phyloP scores from a whole-genome alignment of 148 eudicot species.

The Amaranthus palmeri region DNA sequence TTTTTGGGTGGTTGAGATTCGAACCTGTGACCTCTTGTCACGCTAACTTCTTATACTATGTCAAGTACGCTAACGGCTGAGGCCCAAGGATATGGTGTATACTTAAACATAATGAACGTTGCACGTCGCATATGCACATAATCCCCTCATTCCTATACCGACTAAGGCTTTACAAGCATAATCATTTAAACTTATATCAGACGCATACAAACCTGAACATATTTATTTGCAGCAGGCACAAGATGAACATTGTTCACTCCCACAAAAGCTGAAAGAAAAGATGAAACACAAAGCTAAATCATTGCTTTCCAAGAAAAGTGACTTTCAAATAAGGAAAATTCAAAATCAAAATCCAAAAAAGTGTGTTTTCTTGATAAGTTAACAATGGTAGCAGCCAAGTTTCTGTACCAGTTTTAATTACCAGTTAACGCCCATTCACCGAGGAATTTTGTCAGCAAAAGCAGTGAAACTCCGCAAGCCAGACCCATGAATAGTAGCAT shows the following conservation, averaged over 20 bases:
- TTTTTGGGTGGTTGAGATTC: too few relatives aligned
- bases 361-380: not conserved
- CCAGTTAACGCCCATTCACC: constrained; percentile 77
- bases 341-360: constrained; percentile 9
- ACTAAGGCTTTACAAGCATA: not conserved
- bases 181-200: not conserved
- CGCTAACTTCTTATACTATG: too few relatives aligned
- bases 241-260: constrained; percentile 69
- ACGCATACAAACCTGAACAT: constrained; percentile 59
- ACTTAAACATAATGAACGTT: not conserved
- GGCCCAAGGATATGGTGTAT: too few relatives aligned
- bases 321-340: not conserved
- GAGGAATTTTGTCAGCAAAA: constrained; percentile 49
- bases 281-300: not conserved
- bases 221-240: constrained; percentile 75
- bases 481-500: constrained; percentile 63
- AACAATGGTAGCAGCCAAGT: constrained; percentile 19
- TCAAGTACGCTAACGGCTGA: too few relatives aligned
- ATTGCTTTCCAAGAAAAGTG: not conserved
- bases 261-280: constrained; percentile 57
- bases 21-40: too few relatives aligned
- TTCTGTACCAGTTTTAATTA: constrained; percentile 33
- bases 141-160: too few relatives aligned
- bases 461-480: constrained; percentile 66
- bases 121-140: not conserved